Base-by-base conservation (phyloP, 306 rosid genomes). In the Trifolium fragiferum region DNA sequence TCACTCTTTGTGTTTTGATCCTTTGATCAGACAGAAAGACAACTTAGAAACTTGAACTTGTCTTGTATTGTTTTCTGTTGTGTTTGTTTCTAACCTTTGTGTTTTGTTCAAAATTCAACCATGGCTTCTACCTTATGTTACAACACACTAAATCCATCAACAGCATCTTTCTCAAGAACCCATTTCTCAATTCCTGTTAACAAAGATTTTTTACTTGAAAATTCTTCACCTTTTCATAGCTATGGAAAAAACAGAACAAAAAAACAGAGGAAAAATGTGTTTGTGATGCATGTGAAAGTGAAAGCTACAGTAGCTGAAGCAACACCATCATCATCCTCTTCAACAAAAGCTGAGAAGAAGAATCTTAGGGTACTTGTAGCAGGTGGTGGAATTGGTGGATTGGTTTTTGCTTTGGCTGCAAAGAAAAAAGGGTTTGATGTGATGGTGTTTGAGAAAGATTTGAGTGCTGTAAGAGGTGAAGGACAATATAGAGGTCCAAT, bases 361-460 rank as follows among this genome's bases (percentile, higher is more conserved):
- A 77, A 82, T 87, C 74, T 86, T 8, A 76, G 88, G 63, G 47
- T 92, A 40, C 90, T 95, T 21, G 89, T 95, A 69, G 99, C 98
- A 0, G 99, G 99, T 6, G 99, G 97, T 20, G 99, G 99, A 60
- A 95, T 95, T 30, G 99, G 98, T 7, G 99, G 99, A n/a, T 69
- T 95, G 87, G 99, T 95, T 21, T 77, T 95, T 54, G 98, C 99
- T 76, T 61, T 95, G 84, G 98, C 99, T 64, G 97, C 97, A 5
- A 95, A 95, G 87, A 90, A 44, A 77, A 95, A 81, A 27, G 99
- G 99, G n/a, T 95, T 95, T 72, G 97, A 89, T 15, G 99, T 95
- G 20, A 21, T 89, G 78, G 99, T 95, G 77, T 95, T 95, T 84
- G 99, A 95, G 92, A 92, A 60, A 79, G 99, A 95, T 76, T 3